Evolutionary conservation across 495 filamentous ascomycete genomes (phyloP).

Genomic region (Aspergillus coremiiformis): DNA sequence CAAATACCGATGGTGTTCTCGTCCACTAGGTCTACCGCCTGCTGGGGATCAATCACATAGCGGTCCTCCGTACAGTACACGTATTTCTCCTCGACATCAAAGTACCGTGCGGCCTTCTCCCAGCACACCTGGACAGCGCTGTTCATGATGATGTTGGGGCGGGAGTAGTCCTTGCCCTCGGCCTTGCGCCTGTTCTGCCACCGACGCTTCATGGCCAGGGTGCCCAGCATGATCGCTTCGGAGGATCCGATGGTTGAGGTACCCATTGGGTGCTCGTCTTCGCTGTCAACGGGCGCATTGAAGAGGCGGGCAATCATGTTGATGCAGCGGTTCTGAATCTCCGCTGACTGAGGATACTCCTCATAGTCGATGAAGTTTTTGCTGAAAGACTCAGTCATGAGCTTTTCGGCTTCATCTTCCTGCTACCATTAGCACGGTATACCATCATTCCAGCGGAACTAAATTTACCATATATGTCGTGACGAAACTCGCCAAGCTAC

Average conservation of each 20-base stretch:
- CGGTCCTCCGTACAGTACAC: conserved; percentile 76
- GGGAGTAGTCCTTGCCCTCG: conserved; percentile 64
- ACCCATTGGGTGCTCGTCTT: conserved; percentile 56
- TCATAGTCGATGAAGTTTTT: conserved; percentile 92
- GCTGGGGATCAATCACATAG: conserved; percentile 78
- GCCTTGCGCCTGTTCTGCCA: conserved; percentile 81
- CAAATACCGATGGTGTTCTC: conserved; percentile 97
- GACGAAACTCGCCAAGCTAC: conserved; percentile 69
- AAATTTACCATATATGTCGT: conserved; percentile 74
- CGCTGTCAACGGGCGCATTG: conserved; percentile 52
- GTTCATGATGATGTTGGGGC: conserved; percentile 87
- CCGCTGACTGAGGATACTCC: conserved; percentile 74
- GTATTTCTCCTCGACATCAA: conserved; percentile 84
- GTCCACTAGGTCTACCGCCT: conserved; percentile 77
- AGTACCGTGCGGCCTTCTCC: conserved; percentile 92
- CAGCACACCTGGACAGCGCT: conserved; percentile 91
- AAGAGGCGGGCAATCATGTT: conserved; percentile 84
- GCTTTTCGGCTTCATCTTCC: conserved; percentile 79
- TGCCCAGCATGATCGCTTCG: conserved; percentile 85
- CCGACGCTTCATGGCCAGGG: conserved; percentile 89
- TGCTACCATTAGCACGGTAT: conserved; percentile 13
- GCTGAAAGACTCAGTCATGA: conserved; percentile 74
- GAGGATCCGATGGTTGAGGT: conserved; percentile 81
- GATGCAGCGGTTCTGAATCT: conserved; percentile 82
- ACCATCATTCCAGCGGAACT: no score